These are phyloP conservation scores for Candida glucosophila DNA, from an alignment of 1,139 yeast species.

Conservation along the genomic window DNA sequence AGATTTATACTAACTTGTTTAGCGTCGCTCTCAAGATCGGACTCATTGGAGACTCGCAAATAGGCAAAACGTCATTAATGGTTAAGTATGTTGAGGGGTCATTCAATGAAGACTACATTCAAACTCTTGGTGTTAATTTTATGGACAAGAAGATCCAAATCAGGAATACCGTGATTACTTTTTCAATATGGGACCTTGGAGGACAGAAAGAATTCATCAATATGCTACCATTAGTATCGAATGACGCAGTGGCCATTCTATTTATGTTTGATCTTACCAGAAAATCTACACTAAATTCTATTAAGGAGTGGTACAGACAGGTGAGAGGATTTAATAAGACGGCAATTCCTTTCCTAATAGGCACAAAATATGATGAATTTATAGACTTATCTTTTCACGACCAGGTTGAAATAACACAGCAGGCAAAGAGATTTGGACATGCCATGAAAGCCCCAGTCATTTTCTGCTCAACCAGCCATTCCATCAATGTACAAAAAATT, in stretches of 20 bases:
- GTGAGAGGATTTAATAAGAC: conserved; percentile 86
- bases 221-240: conserved; percentile 90
- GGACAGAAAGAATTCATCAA: conserved; percentile 95
- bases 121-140: conserved; percentile 90
- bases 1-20: conserved; percentile 10
- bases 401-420: conserved; percentile 77
- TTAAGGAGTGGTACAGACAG: conserved; percentile 93
- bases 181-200: conserved; percentile 94
- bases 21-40: conserved; percentile 85
- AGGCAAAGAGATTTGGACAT: conserved; percentile 78
- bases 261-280: conserved; percentile 91
- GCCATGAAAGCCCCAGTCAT: conserved; percentile 90
- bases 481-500: conserved; percentile 89
- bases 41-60: conserved; percentile 91
- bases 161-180: conserved; percentile 82
- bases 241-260: conserved; percentile 88
- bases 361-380: conserved; percentile 89
- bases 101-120: conserved; percentile 87
- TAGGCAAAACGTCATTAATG: conserved; percentile 97
- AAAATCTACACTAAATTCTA: conserved; percentile 74
- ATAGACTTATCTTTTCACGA: conserved; percentile 73
- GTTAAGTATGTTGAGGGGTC: conserved; percentile 94
- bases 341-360: conserved; percentile 87
- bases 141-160: conserved; percentile 87
- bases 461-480: conserved; percentile 88